A percentile compares a stretch with the other conserved stretches of the same genome.
phyloP scores from a whole-genome alignment of 2,329 filamentous ascomycete species.

The Pyrenochaeta sp. region DNA sequence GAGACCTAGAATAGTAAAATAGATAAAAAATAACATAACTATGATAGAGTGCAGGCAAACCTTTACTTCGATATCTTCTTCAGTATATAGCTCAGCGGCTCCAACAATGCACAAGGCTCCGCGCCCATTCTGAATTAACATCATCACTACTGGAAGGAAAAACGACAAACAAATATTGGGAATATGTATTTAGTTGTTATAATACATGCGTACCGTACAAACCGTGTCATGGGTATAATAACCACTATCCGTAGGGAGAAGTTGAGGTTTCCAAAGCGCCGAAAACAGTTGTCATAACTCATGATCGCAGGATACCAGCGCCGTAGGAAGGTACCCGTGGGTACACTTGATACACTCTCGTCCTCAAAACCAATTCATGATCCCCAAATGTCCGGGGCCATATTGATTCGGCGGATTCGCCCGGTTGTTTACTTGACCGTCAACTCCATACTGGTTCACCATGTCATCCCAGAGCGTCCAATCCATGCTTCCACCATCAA shows the following conservation, averaged over 20 bases:
- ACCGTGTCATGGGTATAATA: neutral
- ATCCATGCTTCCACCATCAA: slow-evolving; percentile 54
- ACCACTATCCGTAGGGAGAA: neutral
- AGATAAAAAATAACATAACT: too few relatives aligned
- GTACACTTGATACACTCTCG: neutral
- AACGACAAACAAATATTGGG: too few relatives aligned
- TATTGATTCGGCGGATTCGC: slow-evolving; percentile 13
- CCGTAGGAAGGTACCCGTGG: neutral
- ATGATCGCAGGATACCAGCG: neutral
- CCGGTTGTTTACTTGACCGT: slow-evolving; percentile 34
- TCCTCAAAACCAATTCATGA: slow-evolving; percentile 38
- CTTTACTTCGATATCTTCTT: too few relatives aligned
- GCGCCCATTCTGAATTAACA: neutral
- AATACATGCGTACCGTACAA: slow-evolving; percentile 3
- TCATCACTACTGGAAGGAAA: neutral
- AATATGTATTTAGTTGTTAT: neutral
- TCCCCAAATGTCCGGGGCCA: slow-evolving; percentile 29
- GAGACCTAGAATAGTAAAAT: too few relatives aligned
- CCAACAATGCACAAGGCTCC: neutral
- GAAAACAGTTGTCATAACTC: neutral
- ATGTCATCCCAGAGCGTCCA: slow-evolving; percentile 61
- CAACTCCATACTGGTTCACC: slow-evolving; percentile 56
- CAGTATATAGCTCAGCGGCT: too few relatives aligned
- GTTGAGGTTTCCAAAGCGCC: slow-evolving; percentile 1
- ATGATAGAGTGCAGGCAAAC: too few relatives aligned